phyloP scores from a whole-genome alignment of 768 basidiomycete genomes.

The Pleurotus ostreatus region DNA sequence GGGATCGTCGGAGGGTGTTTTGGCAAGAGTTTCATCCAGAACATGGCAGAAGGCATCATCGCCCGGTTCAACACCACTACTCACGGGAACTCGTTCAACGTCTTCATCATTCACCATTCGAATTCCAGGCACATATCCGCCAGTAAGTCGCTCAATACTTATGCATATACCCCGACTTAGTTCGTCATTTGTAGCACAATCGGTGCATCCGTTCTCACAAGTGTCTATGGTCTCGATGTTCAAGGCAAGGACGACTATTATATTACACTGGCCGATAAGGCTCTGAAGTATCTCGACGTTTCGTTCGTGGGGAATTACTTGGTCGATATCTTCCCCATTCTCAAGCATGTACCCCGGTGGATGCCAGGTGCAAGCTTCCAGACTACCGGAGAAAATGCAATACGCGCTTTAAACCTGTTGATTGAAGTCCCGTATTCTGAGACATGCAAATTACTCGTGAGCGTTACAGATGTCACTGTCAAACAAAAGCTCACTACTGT shows the following conservation, averaged over 20 bases:
- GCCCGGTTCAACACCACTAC: slow-evolving; percentile 23
- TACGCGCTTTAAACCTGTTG: background rate
- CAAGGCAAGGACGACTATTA: background rate
- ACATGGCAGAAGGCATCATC: slow-evolving; percentile 23
- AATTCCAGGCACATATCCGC: slow-evolving; percentile 29
- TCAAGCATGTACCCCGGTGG: background rate
- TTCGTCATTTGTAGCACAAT: slow-evolving; percentile 11
- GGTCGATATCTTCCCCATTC: slow-evolving; percentile 1
- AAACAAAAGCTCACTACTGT: background rate
- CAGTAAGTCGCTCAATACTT: slow-evolving; percentile 25
- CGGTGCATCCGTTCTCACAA: background rate
- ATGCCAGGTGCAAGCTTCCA: background rate
- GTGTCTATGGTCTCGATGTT: background rate
- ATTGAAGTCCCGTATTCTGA: background rate
- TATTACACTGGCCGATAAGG: background rate
- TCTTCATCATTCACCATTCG: slow-evolving; percentile 30
- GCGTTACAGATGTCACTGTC: background rate
- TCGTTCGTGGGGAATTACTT: background rate
- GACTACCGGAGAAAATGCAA: background rate
- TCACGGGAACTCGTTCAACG: slow-evolving; percentile 28
- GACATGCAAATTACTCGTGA: slow-evolving; percentile 24
- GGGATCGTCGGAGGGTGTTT: slow-evolving; percentile 35
- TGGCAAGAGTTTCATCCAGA: slow-evolving; percentile 34
- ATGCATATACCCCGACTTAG: background rate
- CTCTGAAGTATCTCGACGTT: background rate